phyloP scores from a whole-genome alignment of 768 basidiomycete genomes.

The Boletus rubroflammeus region DNA sequence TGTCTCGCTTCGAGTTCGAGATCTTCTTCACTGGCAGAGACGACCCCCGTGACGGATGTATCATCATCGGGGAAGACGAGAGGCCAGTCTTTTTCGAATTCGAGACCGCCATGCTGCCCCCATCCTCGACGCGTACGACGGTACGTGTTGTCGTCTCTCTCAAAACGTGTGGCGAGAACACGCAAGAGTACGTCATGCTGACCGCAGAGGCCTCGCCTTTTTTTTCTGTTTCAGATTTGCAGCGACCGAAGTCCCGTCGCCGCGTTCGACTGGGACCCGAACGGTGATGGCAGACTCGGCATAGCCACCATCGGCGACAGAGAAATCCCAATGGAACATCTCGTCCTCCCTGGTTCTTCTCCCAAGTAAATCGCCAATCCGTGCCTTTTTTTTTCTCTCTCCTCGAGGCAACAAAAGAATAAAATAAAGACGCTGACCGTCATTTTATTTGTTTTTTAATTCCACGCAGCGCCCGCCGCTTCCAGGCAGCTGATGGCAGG shows the following conservation, averaged over 20 bases:
- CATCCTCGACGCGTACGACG: conserved; percentile 26
- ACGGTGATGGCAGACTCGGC: conserved; percentile 34
- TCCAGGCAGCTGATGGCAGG: conserved; percentile 52
- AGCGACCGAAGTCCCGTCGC: conserved; percentile 51
- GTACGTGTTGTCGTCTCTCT: conserved; percentile 12
- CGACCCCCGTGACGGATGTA: conserved; percentile 61
- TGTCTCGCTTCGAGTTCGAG: conserved; percentile 43
- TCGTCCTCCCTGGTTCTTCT: conserved; percentile 51
- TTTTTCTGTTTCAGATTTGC: conserved; percentile 22
- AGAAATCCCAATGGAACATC: conserved; percentile 57
- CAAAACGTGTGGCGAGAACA: background rate
- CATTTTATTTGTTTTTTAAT: background rate
- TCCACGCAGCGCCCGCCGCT: conserved; percentile 52
- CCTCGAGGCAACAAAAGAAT: conserved; percentile 1
- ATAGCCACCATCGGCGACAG: conserved; percentile 50
- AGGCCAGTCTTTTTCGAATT: conserved; percentile 63
- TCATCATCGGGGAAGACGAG: conserved; percentile 63
- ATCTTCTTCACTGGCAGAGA: conserved; percentile 69
- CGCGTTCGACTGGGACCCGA: conserved; percentile 45
- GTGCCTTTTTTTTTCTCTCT: background rate
- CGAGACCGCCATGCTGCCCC: conserved; percentile 43
- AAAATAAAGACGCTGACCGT: conserved; percentile 1
- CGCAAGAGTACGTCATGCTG: background rate
- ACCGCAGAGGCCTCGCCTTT: background rate
- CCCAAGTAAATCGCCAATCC: conserved; percentile 41